Evolutionary conservation across 2,329 filamentous ascomycete genomes (phyloP).

Genomic region (Pestalotiopsis sp.): DNA sequence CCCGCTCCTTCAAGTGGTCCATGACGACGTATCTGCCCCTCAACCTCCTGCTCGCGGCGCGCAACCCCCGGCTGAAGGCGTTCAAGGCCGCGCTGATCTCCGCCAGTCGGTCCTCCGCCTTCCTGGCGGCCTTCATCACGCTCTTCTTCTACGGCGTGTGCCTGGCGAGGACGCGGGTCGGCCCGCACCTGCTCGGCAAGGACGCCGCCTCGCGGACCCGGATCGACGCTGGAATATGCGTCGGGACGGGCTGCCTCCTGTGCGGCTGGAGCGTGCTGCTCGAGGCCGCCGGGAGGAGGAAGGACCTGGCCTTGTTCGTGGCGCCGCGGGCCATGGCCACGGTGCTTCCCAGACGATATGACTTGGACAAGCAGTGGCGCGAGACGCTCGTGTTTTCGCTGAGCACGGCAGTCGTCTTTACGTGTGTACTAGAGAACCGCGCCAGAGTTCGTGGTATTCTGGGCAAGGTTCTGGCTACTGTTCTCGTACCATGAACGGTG

Average conservation of each 20-base stretch:
- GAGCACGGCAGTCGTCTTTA: conserved; percentile 72
- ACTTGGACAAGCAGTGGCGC: conserved; percentile 62
- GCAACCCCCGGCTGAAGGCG: conserved; percentile 48
- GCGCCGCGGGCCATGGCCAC: conserved; percentile 77
- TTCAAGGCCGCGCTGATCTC: conserved; percentile 55
- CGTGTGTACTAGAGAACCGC: conserved; percentile 65
- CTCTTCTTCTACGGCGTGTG: conserved; percentile 88
- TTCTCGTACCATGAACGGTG: conserved; percentile 39
- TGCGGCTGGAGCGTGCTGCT: conserved; percentile 84
- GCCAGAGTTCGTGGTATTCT: conserved; percentile 68
- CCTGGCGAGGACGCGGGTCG: conserved; percentile 72
- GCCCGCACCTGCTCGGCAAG: conserved; percentile 67
- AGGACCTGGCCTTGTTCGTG: conserved; percentile 81
- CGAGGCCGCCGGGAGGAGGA: conserved; percentile 66
- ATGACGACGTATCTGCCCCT: conserved; percentile 78
- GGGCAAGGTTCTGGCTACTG: conserved; percentile 59
- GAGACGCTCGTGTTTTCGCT: conserved; percentile 68
- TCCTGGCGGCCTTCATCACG: conserved; percentile 76
- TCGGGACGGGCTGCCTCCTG: conserved; percentile 70
- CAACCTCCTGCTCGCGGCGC: conserved; percentile 65
- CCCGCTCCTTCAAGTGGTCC: conserved; percentile 71
- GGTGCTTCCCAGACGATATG: conserved; percentile 72
- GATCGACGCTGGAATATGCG: conserved; percentile 67
- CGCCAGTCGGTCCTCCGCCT: conserved; percentile 72
- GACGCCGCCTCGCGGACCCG: conserved; percentile 48